phyloP scores from a whole-genome alignment of 1,139 yeast species.

The Candida sojae region DNA sequence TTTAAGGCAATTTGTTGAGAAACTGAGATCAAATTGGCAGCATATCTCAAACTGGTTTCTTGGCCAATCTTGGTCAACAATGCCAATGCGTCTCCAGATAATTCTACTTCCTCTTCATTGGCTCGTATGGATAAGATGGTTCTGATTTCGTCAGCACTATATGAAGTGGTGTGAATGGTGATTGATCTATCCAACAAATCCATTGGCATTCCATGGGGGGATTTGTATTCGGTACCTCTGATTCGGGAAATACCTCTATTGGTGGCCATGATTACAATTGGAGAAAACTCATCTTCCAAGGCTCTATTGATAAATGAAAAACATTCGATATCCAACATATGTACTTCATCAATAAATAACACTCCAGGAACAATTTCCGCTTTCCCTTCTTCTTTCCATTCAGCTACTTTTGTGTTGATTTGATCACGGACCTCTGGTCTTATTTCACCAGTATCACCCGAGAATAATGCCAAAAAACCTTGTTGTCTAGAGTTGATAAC shows the following conservation, averaged over 20 bases:
- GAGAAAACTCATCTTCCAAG: slow-evolving; percentile 93
- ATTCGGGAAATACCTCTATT: slow-evolving; percentile 92
- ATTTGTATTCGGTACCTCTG: slow-evolving; percentile 89
- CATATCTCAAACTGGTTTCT: slow-evolving; percentile 92
- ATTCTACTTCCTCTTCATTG: slow-evolving; percentile 94
- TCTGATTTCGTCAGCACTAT: slow-evolving; percentile 78
- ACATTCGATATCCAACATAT: slow-evolving; percentile 97
- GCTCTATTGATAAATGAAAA: slow-evolving; percentile 96
- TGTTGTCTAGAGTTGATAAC: slow-evolving; percentile 98
- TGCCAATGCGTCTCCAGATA: slow-evolving; percentile 81
- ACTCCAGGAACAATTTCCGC: slow-evolving; percentile 99
- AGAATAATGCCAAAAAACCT: slow-evolving; percentile 91
- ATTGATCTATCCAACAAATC: slow-evolving; percentile 94
- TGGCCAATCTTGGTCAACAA: slow-evolving; percentile 88
- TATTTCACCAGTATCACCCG: slow-evolving; percentile 98
- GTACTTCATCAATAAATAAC: slow-evolving; percentile 95
- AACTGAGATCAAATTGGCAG: slow-evolving; percentile 87
- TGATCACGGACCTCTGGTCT: slow-evolving; percentile 96
- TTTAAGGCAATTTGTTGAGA: slow-evolving; percentile 83
- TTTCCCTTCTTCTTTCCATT: slow-evolving; percentile 99
- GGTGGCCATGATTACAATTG: slow-evolving; percentile 98
- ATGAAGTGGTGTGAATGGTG: slow-evolving; percentile 81
- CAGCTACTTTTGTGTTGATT: slow-evolving; percentile 94
- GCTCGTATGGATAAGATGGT: slow-evolving; percentile 88
- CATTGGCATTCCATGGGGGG: slow-evolving; percentile 92